These are phyloP conservation scores for sunflower (Helianthus annuus) DNA, from an alignment of 129 eudicot genomes.

Conservation along the genomic window HanXRQr2.0-SUNRISE NC_035437.2:37079878-37080377, in stretches of 20 bases:
- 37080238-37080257: neutral
- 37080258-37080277: neutral
- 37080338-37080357: no score
- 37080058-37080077: conserved; percentile 35
- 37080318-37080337: no score
- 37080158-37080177: neutral
- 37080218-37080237: neutral
- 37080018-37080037: conserved; percentile 41
- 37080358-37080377: no score
- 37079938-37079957: neutral
- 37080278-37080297: no score
- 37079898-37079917: conserved; percentile 11
- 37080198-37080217: neutral
- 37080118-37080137: conserved; percentile 6
- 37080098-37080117: conserved; percentile 36
- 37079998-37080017: conserved; percentile 46
- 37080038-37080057: conserved; percentile 18
- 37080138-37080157: conserved; percentile 18
- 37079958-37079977: neutral
- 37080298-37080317: no score
- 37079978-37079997: conserved; percentile 23
- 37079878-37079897: neutral
- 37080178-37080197: neutral
- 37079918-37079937: conserved; percentile 12
- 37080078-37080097: conserved; percentile 29